Base-by-base conservation (phyloP, 2,329 filamentous ascomycete species). In the Chalara sp. region DNA sequence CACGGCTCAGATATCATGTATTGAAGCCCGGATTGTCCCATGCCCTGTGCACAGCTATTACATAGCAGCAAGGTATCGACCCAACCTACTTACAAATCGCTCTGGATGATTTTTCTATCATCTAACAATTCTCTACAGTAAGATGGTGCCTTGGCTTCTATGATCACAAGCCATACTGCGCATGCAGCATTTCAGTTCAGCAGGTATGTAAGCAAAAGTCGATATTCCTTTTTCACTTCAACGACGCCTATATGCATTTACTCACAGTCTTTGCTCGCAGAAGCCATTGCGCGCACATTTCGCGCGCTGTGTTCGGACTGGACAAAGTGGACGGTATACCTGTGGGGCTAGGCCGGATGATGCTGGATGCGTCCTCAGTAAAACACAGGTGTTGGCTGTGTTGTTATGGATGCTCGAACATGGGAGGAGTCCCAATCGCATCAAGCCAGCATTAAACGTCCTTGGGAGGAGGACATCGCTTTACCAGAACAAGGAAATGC, bases 321-420 rank as follows among this genome's bases (percentile, higher is more conserved):
- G 32, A 13, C 35, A 21, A 32, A 29, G 30, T 31, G 44, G 6
- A 45, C 30, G 33, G 32, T 46, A 41, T 21, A 21, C 21, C 21
- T 21, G 21, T 21, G 21, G 21, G 21, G 35, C 35, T 10, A n/a
- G 35, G 8, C 35, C 35, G 56, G 55, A 44, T 45, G 52, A 21
- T 21, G 49, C 45, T 55, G 43, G 39, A 56, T 40, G 48, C 49
- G 48, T 50, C 51, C 44, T 55, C 50, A 58, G 50, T 53, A 58
- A 57, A 31, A 59, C 53, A 58, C 46, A 55, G 58, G 61, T 47
- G 53, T 53, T 54, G 53, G 52, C 42, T 58, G 57, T 51, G 57
- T 54, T 56, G 58, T 57, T 56, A 56, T 61, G 55, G 61, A 63
- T 57, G 61, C 56, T 59, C 58, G 54, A 57, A 58, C 56, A 51